A percentile compares a stretch with the other conserved stretches of the same genome.
These are phyloP conservation scores for Arbutus unedo DNA, from an alignment of 148 eudicot genomes.

Conservation along the genomic window DNA sequence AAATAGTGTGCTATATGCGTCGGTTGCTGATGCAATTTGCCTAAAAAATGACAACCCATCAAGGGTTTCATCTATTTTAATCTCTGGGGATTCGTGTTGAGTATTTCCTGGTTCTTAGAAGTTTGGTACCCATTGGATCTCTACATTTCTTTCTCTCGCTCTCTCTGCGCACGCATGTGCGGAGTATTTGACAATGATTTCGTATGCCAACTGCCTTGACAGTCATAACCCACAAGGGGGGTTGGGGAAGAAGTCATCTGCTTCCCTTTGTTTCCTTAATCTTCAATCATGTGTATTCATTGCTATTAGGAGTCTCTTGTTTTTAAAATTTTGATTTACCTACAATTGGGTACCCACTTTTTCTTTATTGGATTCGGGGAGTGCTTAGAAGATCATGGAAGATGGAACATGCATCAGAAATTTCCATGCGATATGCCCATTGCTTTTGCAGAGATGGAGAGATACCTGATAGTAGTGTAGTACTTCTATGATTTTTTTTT, in stretches of 20 bases:
- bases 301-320: not conserved
- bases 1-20: slow-evolving; percentile 7
- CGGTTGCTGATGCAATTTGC: slow-evolving; percentile 16
- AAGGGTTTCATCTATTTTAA: slow-evolving; percentile 1
- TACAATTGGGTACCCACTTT: not conserved
- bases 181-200: not conserved
- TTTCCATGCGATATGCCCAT: slow-evolving; percentile 6
- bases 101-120: slow-evolving; percentile 9
- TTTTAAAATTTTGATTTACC: not conserved
- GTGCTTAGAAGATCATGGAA: slow-evolving; percentile 16
- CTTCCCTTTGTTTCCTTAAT: not conserved
- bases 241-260: not conserved
- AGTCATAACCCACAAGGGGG: slow-evolving; percentile 7
- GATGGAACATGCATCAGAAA: slow-evolving; percentile 7
- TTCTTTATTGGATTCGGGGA: slow-evolving; percentile 14
- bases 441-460: no score
- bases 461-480: no score
- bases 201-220: not conserved
- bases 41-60: not conserved
- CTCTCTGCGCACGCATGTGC: not conserved
- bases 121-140: not conserved
- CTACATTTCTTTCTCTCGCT: not conserved
- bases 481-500: no score
- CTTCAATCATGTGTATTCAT: slow-evolving; percentile 2
- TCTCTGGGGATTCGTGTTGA: not conserved